Conservation (phyloP, 495 filamentous ascomycete genomes). For the Bryoglossum gracile region DNA sequence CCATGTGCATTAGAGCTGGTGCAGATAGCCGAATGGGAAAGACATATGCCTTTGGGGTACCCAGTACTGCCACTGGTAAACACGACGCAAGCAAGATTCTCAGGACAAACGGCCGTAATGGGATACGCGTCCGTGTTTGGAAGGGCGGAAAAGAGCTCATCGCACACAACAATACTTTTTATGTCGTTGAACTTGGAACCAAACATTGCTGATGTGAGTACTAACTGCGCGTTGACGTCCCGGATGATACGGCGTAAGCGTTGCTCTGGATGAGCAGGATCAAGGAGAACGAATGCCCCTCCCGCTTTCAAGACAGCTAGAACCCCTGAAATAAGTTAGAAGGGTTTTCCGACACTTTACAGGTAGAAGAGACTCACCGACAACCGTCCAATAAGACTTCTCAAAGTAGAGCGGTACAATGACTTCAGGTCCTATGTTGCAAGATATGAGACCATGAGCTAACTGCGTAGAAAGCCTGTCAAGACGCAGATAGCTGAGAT, state of each 20-base stretch:
- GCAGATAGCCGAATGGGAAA: conserved; percentile 1
- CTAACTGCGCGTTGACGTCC: not conserved
- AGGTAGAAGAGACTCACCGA: too few relatives aligned
- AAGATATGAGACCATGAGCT: not conserved
- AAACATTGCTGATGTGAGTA: not conserved
- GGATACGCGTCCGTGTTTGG: not conserved
- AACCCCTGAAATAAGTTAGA: too few relatives aligned
- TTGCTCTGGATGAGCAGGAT: conserved; percentile 33
- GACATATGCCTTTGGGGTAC: conserved; percentile 36
- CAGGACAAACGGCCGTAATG: not conserved
- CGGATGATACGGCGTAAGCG: too few relatives aligned
- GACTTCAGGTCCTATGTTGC: not conserved
- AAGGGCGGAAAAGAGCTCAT: not conserved
- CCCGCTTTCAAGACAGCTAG: conserved; percentile 37
- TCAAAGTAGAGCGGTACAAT: conserved; percentile 28
- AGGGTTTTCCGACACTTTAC: too few relatives aligned
- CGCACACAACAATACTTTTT: not conserved
- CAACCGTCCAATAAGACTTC: conserved; percentile 35
- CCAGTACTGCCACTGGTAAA: conserved; percentile 44
- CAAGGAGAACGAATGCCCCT: conserved; percentile 42
- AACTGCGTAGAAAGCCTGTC: not conserved
- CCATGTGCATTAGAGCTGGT: not conserved
- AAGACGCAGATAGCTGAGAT: conserved; percentile 23
- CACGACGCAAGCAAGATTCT: conserved; percentile 35
- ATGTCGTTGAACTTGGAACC: not conserved